These are phyloP conservation scores for Naematelia encephala DNA, from an alignment of 768 basidiomycete species.

Conservation along the genomic window DNA sequence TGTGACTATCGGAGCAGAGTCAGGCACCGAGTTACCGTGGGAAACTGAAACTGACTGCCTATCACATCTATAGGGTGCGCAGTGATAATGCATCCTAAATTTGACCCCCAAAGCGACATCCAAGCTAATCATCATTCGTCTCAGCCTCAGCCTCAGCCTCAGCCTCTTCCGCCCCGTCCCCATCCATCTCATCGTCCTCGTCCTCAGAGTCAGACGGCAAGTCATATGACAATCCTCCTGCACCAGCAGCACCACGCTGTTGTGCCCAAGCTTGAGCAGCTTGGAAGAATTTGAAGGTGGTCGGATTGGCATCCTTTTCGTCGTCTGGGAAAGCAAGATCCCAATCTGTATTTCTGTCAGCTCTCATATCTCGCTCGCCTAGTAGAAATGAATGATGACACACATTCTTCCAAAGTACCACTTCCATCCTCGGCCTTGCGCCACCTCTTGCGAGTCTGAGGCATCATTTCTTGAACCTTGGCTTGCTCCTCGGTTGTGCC, in stretches of 20 bases:
- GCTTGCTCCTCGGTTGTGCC: constrained; percentile 70
- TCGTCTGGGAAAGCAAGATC: constrained; percentile 95
- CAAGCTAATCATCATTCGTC: neutral
- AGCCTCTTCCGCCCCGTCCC: constrained; percentile 26
- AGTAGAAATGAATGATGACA: constrained; percentile 7
- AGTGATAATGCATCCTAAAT: too few relatives aligned
- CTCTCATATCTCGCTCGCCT: neutral
- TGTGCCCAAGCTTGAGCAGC: constrained; percentile 83
- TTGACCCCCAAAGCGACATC: neutral
- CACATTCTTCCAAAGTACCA: constrained; percentile 71
- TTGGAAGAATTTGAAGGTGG: constrained; percentile 91
- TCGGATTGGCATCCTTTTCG: constrained; percentile 86
- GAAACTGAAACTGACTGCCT: too few relatives aligned
- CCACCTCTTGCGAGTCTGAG: constrained; percentile 78
- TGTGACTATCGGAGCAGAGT: too few relatives aligned
- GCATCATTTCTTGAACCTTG: constrained; percentile 90
- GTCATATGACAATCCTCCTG: constrained; percentile 40
- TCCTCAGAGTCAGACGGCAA: constrained; percentile 39
- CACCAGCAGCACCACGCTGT: constrained; percentile 33
- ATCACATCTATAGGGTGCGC: too few relatives aligned
- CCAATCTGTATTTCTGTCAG: constrained; percentile 63
- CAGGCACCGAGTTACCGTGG: too few relatives aligned
- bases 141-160: constrained; percentile 2
- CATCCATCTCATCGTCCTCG: constrained; percentile 46
- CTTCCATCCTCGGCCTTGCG: constrained; percentile 81